Evolutionary conservation across 169 alveolate species (phyloP).

Genomic region (Eimeria sp.): DNA sequence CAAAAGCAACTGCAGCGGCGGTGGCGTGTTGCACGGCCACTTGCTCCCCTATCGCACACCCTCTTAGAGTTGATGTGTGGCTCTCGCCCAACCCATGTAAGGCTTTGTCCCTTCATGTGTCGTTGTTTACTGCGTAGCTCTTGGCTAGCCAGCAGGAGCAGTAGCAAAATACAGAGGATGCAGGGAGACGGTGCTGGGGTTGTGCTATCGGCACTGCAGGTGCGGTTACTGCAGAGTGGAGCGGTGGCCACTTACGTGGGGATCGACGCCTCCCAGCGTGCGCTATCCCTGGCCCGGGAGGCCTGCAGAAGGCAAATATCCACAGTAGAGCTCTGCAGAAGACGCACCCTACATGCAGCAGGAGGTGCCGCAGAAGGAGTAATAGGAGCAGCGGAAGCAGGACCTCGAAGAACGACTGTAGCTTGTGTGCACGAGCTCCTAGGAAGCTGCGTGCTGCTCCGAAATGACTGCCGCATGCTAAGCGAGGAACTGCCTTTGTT

Average conservation of each 20-base stretch:
- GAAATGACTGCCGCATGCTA: constrained; percentile 47
- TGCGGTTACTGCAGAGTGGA: constrained; percentile 27
- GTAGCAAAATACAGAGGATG: neutral
- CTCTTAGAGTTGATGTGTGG: constrained; percentile 55
- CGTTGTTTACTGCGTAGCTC: neutral
- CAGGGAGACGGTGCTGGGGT: neutral
- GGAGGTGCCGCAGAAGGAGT: neutral
- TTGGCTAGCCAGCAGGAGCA: neutral
- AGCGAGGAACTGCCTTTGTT: constrained; percentile 54
- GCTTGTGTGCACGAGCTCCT: constrained; percentile 22
- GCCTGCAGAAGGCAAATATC: constrained; percentile 47
- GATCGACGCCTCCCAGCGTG: constrained; percentile 52
- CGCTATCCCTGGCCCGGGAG: constrained; percentile 36
- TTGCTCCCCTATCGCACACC: constrained; percentile 24
- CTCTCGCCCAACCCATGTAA: constrained; percentile 55
- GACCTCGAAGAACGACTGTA: constrained; percentile 2
- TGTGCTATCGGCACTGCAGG: constrained; percentile 30
- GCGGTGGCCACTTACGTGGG: constrained; percentile 50
- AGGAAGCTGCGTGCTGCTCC: constrained; percentile 30
- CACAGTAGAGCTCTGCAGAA: neutral
- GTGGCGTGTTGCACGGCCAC: neutral
- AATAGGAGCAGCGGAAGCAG: neutral
- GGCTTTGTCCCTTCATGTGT: neutral
- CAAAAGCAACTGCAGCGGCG: neutral
- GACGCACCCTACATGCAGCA: neutral